These are phyloP conservation scores for Diplotaxis tenuifolia DNA, from an alignment of 345 rosid species.

Conservation along the genomic window DNA sequence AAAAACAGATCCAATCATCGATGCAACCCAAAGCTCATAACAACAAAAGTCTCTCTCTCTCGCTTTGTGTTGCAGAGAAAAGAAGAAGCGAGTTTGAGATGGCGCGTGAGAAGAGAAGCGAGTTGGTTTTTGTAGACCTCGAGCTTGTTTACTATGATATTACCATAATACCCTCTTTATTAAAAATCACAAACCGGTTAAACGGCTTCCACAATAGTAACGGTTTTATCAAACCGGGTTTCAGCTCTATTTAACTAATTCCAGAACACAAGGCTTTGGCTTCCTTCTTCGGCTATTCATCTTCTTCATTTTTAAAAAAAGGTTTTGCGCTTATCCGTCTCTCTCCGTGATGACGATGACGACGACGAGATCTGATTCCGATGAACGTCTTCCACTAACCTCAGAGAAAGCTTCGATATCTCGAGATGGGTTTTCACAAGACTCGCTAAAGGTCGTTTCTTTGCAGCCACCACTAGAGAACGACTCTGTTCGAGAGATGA, in stretches of 20 bases:
- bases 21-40: background rate
- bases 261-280: background rate
- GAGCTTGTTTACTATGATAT: background rate
- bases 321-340: background rate
- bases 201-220: background rate
- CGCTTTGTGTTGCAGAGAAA: constrained; percentile 30
- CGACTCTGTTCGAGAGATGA: constrained; percentile 24
- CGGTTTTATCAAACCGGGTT: constrained; percentile 26
- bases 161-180: constrained; percentile 12
- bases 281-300: background rate
- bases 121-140: constrained; percentile 30
- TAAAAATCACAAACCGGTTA: background rate
- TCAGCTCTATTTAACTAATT: background rate
- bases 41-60: constrained; percentile 6
- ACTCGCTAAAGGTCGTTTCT: constrained; percentile 25
- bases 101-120: constrained; percentile 42
- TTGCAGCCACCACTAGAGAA: constrained; percentile 22
- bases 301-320: background rate
- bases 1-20: background rate
- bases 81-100: constrained; percentile 20
- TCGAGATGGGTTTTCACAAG: constrained; percentile 11
- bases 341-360: constrained; percentile 14
- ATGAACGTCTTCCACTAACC: background rate
- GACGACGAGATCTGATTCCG: constrained; percentile 23
- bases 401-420: background rate